Evolutionary conservation across 345 rosid species (phyloP).

Genomic region (Eucalyptus paniculata): DNA sequence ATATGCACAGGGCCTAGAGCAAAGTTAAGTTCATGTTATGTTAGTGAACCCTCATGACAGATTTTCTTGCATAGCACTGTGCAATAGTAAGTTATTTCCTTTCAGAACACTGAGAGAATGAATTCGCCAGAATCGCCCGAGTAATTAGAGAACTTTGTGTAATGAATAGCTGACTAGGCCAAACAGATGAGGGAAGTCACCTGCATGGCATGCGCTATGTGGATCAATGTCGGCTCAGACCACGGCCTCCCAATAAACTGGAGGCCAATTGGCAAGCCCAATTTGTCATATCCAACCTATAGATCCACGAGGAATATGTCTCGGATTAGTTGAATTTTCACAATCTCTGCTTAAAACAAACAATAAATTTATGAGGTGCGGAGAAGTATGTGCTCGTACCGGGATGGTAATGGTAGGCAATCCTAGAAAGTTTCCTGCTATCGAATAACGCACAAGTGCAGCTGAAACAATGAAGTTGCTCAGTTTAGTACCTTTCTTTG

Average conservation of each 20-base stretch:
- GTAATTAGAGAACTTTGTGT: background rate
- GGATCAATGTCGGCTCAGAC: conserved; percentile 58
- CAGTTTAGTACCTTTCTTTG: background rate
- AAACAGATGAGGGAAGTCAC: background rate
- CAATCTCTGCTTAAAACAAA: background rate
- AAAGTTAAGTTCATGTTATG: background rate
- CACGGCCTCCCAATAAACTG: conserved; percentile 75
- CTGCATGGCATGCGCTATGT: conserved; percentile 55
- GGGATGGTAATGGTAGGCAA: conserved; percentile 64
- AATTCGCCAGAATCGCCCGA: background rate
- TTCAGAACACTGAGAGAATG: background rate
- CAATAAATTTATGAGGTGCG: background rate
- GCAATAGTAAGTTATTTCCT: background rate
- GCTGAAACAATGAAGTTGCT: conserved; percentile 23
- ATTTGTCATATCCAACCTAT: conserved; percentile 61
- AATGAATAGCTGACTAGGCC: background rate
- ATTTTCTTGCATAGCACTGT: background rate
- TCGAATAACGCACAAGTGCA: conserved; percentile 54
- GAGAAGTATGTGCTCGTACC: conserved; percentile 5
- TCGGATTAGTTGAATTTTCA: background rate
- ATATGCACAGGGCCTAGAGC: conserved; percentile 23
- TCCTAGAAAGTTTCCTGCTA: conserved; percentile 74
- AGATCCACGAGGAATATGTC: background rate
- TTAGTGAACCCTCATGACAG: background rate
- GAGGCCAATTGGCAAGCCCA: conserved; percentile 58